Percentiles rank a stretch among this genome's conserved stretches.
These are phyloP conservation scores for Phytophthora pisi DNA, from an alignment of 352 stramenopile species.

Conservation along the genomic window DNA sequence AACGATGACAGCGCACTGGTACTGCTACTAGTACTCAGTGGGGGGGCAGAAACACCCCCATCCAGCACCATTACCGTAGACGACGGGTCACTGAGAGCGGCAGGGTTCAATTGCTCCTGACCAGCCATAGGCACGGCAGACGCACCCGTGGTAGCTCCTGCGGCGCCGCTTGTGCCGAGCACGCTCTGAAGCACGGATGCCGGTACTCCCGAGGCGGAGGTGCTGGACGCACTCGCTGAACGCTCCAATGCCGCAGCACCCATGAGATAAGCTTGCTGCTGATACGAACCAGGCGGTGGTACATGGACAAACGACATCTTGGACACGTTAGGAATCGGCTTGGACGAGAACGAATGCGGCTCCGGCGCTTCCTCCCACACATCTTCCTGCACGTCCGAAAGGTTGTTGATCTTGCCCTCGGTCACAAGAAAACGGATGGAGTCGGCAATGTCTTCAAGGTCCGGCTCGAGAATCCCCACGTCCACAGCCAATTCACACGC, in stretches of 20 bases:
- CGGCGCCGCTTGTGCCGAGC: conserved; percentile 19
- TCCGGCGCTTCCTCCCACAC: conserved; percentile 89
- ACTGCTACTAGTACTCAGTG: conserved; percentile 34
- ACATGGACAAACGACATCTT: conserved; percentile 77
- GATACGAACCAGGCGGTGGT: conserved; percentile 23
- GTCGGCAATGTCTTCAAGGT: conserved; percentile 94
- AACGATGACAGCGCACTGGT: conserved; percentile 26
- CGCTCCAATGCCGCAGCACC: conserved; percentile 28
- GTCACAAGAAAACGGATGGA: conserved; percentile 91
- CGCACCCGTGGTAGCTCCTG: conserved; percentile 6
- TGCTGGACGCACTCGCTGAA: conserved; percentile 24
- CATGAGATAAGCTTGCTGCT: conserved; percentile 39
- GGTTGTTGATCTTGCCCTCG: conserved; percentile 87
- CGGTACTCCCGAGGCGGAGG: conserved; percentile 19
- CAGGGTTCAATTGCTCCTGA: conserved; percentile 26
- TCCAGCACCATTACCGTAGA: conserved; percentile 46
- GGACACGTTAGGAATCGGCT: conserved; percentile 78
- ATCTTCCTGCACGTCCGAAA: conserved; percentile 75
- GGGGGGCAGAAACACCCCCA: not conserved
- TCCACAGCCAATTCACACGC: conserved; percentile 95
- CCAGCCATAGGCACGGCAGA: conserved; percentile 15
- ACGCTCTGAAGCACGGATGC: conserved; percentile 25
- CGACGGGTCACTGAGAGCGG: conserved; percentile 31
- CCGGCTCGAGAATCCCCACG: conserved; percentile 91
- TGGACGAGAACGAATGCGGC: conserved; percentile 80